Percentiles rank a stretch among this genome's conserved stretches.
phyloP scores from a whole-genome alignment of 2,329 filamentous ascomycete genomes.

The Rugonectria rugulosa region DNA sequence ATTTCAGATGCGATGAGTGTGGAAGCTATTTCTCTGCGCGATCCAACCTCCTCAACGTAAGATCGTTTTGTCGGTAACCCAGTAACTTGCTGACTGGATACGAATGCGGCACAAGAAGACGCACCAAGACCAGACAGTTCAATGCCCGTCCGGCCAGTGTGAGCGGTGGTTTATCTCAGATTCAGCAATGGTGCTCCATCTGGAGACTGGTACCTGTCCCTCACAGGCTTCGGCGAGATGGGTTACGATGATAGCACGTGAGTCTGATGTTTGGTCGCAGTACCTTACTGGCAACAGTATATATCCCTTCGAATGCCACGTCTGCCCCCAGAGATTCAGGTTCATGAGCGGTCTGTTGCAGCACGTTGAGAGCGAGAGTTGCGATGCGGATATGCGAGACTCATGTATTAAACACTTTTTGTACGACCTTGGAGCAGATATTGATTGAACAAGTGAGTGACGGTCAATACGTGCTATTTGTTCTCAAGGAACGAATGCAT shows the following conservation, averaged over 20 bases:
- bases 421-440: no score
- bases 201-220: slow-evolving; percentile 32
- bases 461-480: no score
- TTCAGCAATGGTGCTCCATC: slow-evolving; percentile 18
- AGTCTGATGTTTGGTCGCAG: no score
- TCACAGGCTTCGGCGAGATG: slow-evolving; percentile 11
- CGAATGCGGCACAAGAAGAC: not conserved
- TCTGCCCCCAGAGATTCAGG: slow-evolving; percentile 18
- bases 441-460: no score
- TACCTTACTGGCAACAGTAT: slow-evolving; percentile 2
- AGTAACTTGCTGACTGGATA: not conserved
- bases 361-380: slow-evolving; percentile 34
- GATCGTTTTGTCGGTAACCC: not conserved
- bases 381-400: slow-evolving; percentile 10
- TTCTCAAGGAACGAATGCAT: no score
- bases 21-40: not conserved
- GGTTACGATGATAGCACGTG: slow-evolving; percentile 17
- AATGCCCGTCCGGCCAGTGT: not conserved
- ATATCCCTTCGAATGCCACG: slow-evolving; percentile 26
- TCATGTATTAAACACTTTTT: no score
- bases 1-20: not conserved
- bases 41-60: not conserved
- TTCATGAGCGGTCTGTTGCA: slow-evolving; percentile 27
- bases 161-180: not conserved
- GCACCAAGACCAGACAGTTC: not conserved